Percentiles rank a stretch among this genome's conserved stretches.
Evolutionary conservation across 257 asterid genomes (phyloP).

Genomic region (Leptodermis oblonga): DNA sequence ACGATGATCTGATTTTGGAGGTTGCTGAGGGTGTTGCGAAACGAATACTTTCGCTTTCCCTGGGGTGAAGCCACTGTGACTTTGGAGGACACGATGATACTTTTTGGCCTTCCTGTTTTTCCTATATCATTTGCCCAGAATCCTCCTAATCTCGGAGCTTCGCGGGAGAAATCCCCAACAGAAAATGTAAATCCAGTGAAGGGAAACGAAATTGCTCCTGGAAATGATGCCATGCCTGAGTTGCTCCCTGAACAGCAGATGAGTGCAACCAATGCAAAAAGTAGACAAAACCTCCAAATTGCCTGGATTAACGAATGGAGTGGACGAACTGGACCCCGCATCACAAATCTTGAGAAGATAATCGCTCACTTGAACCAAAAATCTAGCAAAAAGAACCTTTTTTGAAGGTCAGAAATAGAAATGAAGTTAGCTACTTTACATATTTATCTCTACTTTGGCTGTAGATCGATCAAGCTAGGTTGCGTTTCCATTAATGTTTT

Average conservation of each 20-base stretch:
- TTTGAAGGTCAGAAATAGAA: neutral
- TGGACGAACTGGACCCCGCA: neutral
- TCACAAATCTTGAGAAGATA: neutral
- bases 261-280: too few relatives aligned
- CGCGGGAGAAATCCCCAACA: too few relatives aligned
- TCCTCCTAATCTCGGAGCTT: too few relatives aligned
- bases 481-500: too few relatives aligned
- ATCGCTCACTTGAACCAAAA: neutral
- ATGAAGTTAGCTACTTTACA: neutral
- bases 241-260: too few relatives aligned
- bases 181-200: too few relatives aligned
- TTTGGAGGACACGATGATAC: conserved; percentile 35
- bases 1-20: conserved; percentile 25
- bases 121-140: too few relatives aligned
- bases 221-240: neutral
- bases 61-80: conserved; percentile 51
- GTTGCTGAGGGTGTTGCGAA: conserved; percentile 34
- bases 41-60: conserved; percentile 35
- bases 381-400: neutral
- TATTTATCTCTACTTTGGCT: neutral
- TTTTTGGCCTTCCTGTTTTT: conserved; percentile 39
- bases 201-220: too few relatives aligned
- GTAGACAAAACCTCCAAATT: neutral
- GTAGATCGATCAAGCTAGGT: too few relatives aligned
- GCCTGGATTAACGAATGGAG: neutral